Evolutionary conservation across 495 filamentous ascomycete species (phyloP).

Genomic region (Cercophora scortea): DNA sequence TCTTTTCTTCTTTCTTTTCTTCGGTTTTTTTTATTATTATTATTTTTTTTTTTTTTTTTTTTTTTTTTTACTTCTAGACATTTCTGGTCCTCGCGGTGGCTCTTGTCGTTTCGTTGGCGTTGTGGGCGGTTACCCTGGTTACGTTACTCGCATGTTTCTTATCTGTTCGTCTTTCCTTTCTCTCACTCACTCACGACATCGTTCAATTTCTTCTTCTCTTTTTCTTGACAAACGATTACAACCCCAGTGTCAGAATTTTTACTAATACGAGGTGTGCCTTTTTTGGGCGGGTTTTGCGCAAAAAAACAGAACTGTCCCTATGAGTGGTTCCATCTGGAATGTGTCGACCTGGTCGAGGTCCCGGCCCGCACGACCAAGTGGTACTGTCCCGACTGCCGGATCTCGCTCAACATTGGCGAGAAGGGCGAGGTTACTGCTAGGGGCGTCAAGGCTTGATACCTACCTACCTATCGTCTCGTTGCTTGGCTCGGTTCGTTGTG

Average conservation of each 20-base stretch:
- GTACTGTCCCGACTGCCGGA: slow-evolving; percentile 87
- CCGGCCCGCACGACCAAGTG: slow-evolving; percentile 78
- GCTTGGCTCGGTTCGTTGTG: too few relatives aligned
- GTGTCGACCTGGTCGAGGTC: slow-evolving; percentile 68
- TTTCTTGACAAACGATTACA: slow-evolving; percentile 19
- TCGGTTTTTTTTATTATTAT: background rate
- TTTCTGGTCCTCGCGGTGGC: too few relatives aligned
- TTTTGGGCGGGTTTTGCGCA: too few relatives aligned
- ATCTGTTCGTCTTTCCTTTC: background rate
- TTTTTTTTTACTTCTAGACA: too few relatives aligned
- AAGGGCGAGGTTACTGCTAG: slow-evolving; percentile 47
- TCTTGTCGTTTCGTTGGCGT: too few relatives aligned
- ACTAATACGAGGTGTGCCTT: too few relatives aligned
- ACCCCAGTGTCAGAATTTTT: too few relatives aligned
- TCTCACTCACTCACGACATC: background rate
- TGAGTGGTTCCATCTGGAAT: slow-evolving; percentile 94
- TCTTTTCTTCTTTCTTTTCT: background rate
- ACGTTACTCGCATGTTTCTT: background rate
- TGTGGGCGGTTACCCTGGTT: background rate
- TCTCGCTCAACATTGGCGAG: slow-evolving; percentile 54
- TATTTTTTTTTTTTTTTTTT: background rate
- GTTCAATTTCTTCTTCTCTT: too few relatives aligned
- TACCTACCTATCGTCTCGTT: too few relatives aligned
- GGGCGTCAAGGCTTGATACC: slow-evolving; percentile 42
- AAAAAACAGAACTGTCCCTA: slow-evolving; percentile 55